These are phyloP conservation scores for Hemileia vastatrix DNA, from an alignment of 1,284 basidiomycete genomes.

Conservation along the genomic window DNA sequence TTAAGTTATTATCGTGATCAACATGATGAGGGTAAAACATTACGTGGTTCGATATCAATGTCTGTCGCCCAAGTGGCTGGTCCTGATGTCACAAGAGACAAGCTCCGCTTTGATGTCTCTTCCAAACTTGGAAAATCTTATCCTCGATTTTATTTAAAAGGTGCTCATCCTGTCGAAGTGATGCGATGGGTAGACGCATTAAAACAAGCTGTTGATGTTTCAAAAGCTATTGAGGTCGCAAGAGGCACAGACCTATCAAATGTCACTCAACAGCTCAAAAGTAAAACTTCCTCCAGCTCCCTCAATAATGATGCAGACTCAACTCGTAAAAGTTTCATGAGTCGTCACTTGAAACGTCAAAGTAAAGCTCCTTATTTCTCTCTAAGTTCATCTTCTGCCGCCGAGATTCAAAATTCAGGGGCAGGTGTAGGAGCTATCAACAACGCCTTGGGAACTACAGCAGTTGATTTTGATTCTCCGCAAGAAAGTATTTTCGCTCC, in stretches of 20 bases:
- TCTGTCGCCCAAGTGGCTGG: constrained; percentile 57
- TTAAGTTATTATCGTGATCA: constrained; percentile 65
- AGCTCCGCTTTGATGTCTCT: constrained; percentile 72
- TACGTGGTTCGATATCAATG: constrained; percentile 81
- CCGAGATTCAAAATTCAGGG: background rate
- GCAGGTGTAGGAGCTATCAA: background rate
- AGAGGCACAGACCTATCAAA: no score
- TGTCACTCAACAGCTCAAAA: no score
- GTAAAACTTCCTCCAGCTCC: background rate
- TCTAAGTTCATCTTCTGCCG: background rate
- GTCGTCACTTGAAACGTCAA: background rate
- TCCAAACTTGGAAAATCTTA: constrained; percentile 47
- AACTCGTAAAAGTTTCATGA: background rate
- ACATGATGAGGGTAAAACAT: constrained; percentile 78
- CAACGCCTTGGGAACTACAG: no score
- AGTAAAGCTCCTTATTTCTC: background rate
- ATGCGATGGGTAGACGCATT: constrained; percentile 75
- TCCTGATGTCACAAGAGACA: constrained; percentile 50
- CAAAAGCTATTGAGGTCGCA: background rate
- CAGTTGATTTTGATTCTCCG: constrained; percentile 11
- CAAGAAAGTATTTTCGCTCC: constrained; percentile 6
- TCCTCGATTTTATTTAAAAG: constrained; percentile 75
- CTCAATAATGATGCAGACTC: background rate
- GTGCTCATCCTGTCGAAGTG: constrained; percentile 79
- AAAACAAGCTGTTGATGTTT: constrained; percentile 57